phyloP scores from a whole-genome alignment of 805 yeast genomes.

The Kazachstania kunashirensis region DNA sequence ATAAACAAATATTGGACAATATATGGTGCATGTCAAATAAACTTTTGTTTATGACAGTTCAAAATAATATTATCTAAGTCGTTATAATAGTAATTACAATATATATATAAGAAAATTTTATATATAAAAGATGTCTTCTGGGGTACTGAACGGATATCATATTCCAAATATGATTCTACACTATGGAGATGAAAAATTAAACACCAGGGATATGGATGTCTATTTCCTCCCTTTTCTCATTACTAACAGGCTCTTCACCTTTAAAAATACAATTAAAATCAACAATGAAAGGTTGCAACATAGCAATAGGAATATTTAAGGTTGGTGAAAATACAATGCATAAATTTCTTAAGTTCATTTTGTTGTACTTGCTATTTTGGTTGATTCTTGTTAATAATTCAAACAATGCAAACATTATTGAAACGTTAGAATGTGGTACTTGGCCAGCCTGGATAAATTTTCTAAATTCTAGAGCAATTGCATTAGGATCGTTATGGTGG shows the following conservation, averaged over 20 bases:
- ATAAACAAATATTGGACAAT: too few species aligned
- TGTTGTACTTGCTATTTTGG: slow-evolving; percentile 50
- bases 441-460: slow-evolving; percentile 24
- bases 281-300: slow-evolving; percentile 48
- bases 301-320: slow-evolving; percentile 52
- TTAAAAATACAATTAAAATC: slow-evolving; percentile 58
- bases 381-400: slow-evolving; percentile 57
- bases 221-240: slow-evolving; percentile 37
- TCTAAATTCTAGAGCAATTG: slow-evolving; percentile 26
- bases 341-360: slow-evolving; percentile 75
- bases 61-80: too few species aligned
- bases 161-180: neutral
- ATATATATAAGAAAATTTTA: too few species aligned
- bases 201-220: slow-evolving; percentile 45
- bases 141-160: too few species aligned
- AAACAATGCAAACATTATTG: slow-evolving; percentile 56
- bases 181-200: slow-evolving; percentile 3
- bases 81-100: too few species aligned
- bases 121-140: too few species aligned
- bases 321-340: slow-evolving; percentile 81
- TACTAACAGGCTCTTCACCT: slow-evolving; percentile 34
- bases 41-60: too few species aligned
- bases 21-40: too few species aligned
- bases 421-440: slow-evolving; percentile 47
- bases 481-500: slow-evolving; percentile 24